Evolutionary conservation across 805 yeast genomes (phyloP), one percentile per base, ranked within the genome.

Genomic region (Teunomyces aglyptinius): DNA sequence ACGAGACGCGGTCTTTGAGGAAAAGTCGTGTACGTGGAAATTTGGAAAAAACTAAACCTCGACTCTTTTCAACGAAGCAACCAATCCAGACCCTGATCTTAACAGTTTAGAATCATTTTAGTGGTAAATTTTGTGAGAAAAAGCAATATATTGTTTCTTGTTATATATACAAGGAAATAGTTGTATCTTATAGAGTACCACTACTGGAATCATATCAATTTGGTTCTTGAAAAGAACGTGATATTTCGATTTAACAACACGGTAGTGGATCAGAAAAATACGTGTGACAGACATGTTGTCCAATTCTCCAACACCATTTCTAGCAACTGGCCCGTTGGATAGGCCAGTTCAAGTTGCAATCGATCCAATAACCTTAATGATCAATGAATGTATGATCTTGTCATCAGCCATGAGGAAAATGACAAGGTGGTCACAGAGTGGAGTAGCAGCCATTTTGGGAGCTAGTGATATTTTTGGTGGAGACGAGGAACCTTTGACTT

Each of bases 391-490:
- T 64, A 86, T 89, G 59, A 77, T 84, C 47, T 79, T 94, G 44
- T 81, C 92, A 15, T 84, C 96, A 15, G 90, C 94, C 18, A 89
- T 94, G 96, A 76, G 97, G 46, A 90, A 89, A 60, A 62, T 63
- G 59, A 58, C 57, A 41, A 77, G 87, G 52, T 80, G 90, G 60
- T 81, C 87, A 52, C 85, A 86, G 54, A 79, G 86, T 35, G 86
- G 85, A 43, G 94, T 91, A 32, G 92, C 97, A 7, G 89, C 96
- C 5, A 81, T 92, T 26, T 71, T 92, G 38, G 86, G 94, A 2
- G 83, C 86, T 4, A 77, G 82, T 22, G 73, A 71, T 41, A 68
- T 81, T 38, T 75, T 81, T 41, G 80, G 81, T 54, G 77, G 36
- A 7, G 63, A 65, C 43, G 77, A 68, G 39, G 73, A 65, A 41